Evolutionary conservation across 306 rosid genomes (phyloP).

Genomic region (Cucurbita argyrosperma): DNA sequence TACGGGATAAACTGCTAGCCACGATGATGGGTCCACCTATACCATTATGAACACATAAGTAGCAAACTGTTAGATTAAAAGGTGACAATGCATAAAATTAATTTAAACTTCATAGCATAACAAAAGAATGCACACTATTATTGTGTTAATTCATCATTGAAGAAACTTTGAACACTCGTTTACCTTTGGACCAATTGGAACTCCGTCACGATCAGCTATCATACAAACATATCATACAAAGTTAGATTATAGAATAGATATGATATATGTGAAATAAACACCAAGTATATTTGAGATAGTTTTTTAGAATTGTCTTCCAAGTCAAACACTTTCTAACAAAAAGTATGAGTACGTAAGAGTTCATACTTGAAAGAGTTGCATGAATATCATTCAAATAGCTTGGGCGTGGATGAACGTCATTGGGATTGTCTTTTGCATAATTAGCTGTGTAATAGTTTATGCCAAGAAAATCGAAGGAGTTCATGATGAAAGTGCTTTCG

Average conservation of each 20-base stretch:
- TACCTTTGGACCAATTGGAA: conserved; percentile 23
- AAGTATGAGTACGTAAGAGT: no score
- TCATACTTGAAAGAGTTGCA: conserved; percentile 4
- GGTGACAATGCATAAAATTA: neutral
- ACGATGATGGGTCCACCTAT: neutral
- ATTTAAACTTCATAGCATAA: no score
- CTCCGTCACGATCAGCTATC: conserved; percentile 12
- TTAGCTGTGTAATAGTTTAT: conserved; percentile 9
- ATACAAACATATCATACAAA: no score
- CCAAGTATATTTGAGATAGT: no score
- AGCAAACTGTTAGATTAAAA: neutral
- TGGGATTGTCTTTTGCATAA: conserved; percentile 7
- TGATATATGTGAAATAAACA: no score
- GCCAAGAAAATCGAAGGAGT: conserved; percentile 11
- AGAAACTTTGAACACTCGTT: neutral
- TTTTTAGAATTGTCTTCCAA: no score
- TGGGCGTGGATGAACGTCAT: neutral
- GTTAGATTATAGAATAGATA: no score
- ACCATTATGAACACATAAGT: neutral
- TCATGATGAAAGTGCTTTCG: conserved; percentile 3
- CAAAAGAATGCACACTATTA: no score
- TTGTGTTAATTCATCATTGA: no score
- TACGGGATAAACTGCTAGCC: conserved; percentile 5
- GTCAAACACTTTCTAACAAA: no score
- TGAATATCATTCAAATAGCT: conserved; percentile 13